Conservation (phyloP, 202 grass and related monocot species). For the Tripidium arundinaceum region DNA sequence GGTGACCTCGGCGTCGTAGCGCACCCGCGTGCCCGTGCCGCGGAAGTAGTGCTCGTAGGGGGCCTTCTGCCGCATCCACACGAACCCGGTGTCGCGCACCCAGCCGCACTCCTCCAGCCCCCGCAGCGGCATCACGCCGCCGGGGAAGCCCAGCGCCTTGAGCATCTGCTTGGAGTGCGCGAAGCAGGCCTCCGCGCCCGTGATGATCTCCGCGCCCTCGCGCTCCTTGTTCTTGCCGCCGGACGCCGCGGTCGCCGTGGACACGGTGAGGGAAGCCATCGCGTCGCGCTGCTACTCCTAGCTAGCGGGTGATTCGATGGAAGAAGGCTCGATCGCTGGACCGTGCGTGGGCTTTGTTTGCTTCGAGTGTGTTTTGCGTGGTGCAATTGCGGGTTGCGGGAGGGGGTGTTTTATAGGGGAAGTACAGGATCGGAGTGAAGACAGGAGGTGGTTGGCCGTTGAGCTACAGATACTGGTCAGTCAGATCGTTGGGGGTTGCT, state of each 20-base stretch:
- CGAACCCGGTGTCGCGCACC: slow-evolving; percentile 74
- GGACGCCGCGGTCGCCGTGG: not conserved
- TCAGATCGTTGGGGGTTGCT: not conserved
- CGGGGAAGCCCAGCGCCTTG: slow-evolving; percentile 54
- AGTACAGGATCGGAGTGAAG: not conserved
- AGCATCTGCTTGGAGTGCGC: slow-evolving; percentile 64
- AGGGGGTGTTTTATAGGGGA: slow-evolving; percentile 22
- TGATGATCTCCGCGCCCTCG: slow-evolving; percentile 59
- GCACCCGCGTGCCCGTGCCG: slow-evolving; percentile 50
- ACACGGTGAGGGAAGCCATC: slow-evolving; percentile 34
- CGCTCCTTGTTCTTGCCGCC: slow-evolving; percentile 16
- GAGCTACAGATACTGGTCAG: slow-evolving; percentile 43
- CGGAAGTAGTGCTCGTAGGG: slow-evolving; percentile 82
- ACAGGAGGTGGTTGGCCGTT: slow-evolving; percentile 32
- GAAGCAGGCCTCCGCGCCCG: slow-evolving; percentile 63
- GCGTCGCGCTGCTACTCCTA: not conserved
- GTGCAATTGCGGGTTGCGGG: not conserved
- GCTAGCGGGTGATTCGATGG: not conserved
- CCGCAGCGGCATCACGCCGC: slow-evolving; percentile 71
- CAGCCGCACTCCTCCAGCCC: slow-evolving; percentile 71
- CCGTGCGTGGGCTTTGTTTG: not conserved
- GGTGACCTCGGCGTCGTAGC: slow-evolving; percentile 76
- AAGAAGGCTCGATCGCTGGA: not conserved
- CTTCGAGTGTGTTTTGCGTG: not conserved
- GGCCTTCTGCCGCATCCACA: slow-evolving; percentile 83